Base-by-base conservation (phyloP, 202 grass and related monocot genomes). In the Bolboschoenoplectus hybrid region DNA sequence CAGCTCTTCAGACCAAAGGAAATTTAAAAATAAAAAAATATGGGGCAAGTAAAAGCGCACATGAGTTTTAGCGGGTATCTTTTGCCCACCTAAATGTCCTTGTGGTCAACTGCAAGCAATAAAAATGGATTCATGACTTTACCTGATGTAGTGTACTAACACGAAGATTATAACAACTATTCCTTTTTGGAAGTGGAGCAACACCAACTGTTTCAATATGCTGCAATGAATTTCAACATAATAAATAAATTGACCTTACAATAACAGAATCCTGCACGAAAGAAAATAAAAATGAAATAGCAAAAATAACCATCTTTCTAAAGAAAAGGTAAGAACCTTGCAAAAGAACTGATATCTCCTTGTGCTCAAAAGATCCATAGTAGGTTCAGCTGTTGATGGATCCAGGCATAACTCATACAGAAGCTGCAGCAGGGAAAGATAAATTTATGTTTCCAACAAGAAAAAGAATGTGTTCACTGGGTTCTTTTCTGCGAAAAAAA, bases 121-220 rank as follows among this genome's bases (percentile, higher is more conserved):
- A 74, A 50, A 74, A 79, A 41, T 79, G 51, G 53, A 77, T 6
- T 7, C 44, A 14, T 65, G 57, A 44, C 9, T 67, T 49, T 88
- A 98, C 96, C 96, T 98, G 87, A 95, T 98, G 96, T 32, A 98
- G 96, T 80, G 87, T 94, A 87, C 90, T 95, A 65, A 94, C 93
- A 62, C 96, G 90, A 90, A 98, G 96, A 90, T 91, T 85, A 68
- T 98, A 93, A 87, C 90, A 89, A 32, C 20, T 88, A 76, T 88
- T 95, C 65, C 91, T 90, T 89, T 94, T 95, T 2, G 96, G 96
- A 81, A 98, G 91, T 81, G 93, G 89, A 85, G 89, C 83, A 74
- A 93, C 79, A 67, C 87, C 89, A 71, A 98, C 89, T 53, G 86
- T 95, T 82, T 86, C 90, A 81, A 98, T 86, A 87, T 95, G 96